These are phyloP conservation scores for Pseudocercospora ulei DNA, from an alignment of 2,329 filamentous ascomycete species.

Conservation along the genomic window DNA sequence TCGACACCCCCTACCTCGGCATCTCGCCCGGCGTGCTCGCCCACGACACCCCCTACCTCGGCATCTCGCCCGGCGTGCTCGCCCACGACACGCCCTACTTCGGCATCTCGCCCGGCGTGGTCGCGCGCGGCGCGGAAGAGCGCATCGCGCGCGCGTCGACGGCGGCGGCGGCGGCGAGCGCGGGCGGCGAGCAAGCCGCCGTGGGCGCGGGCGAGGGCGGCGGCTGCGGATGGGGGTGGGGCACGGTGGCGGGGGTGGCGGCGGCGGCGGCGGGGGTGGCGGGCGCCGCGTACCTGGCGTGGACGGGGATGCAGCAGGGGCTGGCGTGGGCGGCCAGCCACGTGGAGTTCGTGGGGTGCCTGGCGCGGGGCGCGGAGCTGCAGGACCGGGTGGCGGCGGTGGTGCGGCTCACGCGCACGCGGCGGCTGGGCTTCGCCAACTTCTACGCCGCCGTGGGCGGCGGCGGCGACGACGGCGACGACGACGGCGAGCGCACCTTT, in stretches of 20 bases:
- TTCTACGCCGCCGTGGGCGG: conserved; percentile 82
- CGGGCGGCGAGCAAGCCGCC: conserved; percentile 17
- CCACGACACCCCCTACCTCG: conserved; percentile 73
- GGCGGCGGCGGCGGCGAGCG: conserved; percentile 37
- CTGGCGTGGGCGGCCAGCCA: conserved; percentile 79
- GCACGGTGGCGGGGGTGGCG: conserved; percentile 67
- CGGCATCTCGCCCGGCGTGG: conserved; percentile 67
- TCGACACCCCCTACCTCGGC: conserved; percentile 68
- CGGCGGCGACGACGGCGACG: conserved; percentile 45
- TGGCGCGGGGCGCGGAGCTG: conserved; percentile 74
- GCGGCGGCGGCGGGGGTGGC: conserved; percentile 74
- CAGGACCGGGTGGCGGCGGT: conserved; percentile 62
- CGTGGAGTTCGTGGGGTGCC: conserved; percentile 83
- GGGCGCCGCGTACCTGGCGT: conserved; percentile 75
- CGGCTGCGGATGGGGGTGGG: conserved; percentile 43
- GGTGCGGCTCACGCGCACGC: conserved; percentile 53
- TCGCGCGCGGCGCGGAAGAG: conserved; percentile 69
- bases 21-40: conserved; percentile 75
- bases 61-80: conserved; percentile 70
- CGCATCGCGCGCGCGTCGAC: conserved; percentile 67
- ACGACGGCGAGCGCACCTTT: conserved; percentile 46
- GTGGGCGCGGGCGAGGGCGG: conserved; percentile 50
- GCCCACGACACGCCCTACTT: conserved; percentile 62
- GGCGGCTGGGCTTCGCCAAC: conserved; percentile 69
- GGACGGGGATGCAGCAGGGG: conserved; percentile 66